phyloP scores from a whole-genome alignment of 805 yeast genomes.

The Teunomyces kruisii region DNA sequence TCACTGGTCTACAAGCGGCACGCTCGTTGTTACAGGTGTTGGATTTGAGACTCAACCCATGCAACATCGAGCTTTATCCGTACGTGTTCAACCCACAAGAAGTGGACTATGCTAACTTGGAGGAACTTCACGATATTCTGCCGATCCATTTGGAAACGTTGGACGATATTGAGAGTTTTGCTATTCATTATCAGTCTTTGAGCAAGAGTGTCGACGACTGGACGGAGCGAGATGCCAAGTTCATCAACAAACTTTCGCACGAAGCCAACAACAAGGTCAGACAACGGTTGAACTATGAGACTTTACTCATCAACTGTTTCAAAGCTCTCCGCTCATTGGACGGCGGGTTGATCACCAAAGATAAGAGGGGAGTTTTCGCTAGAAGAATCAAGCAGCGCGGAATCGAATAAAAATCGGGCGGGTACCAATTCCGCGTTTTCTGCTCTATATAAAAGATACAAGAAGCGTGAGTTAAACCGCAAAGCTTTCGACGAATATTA shows the following conservation, averaged over 20 bases:
- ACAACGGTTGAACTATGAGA: constrained; percentile 33
- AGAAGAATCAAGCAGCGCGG: constrained; percentile 2
- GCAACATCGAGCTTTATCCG: constrained; percentile 49
- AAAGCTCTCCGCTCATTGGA: constrained; percentile 33
- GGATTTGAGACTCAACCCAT: constrained; percentile 51
- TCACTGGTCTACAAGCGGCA: constrained; percentile 29
- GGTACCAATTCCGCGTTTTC: neutral
- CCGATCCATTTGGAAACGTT: constrained; percentile 45
- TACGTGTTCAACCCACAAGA: constrained; percentile 52
- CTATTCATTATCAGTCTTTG: constrained; percentile 45
- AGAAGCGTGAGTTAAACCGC: neutral
- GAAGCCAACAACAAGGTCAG: constrained; percentile 19
- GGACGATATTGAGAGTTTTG: constrained; percentile 54
- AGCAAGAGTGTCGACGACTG: constrained; percentile 40
- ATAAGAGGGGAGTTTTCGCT: constrained; percentile 8
- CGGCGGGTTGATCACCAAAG: constrained; percentile 27
- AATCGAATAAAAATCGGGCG: neutral
- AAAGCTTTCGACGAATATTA: no score
- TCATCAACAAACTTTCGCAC: constrained; percentile 21
- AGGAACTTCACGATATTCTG: constrained; percentile 17
- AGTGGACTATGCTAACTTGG: constrained; percentile 18
- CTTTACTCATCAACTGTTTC: constrained; percentile 35
- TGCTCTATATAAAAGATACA: neutral
- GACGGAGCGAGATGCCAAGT: constrained; percentile 36
- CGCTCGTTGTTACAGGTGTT: constrained; percentile 36